A percentile compares a stretch with the other conserved stretches of the same genome.
These are phyloP conservation scores for Chlorella sp. DNA, from an alignment of 139 green algal genomes.

Conservation along the genomic window DNA sequence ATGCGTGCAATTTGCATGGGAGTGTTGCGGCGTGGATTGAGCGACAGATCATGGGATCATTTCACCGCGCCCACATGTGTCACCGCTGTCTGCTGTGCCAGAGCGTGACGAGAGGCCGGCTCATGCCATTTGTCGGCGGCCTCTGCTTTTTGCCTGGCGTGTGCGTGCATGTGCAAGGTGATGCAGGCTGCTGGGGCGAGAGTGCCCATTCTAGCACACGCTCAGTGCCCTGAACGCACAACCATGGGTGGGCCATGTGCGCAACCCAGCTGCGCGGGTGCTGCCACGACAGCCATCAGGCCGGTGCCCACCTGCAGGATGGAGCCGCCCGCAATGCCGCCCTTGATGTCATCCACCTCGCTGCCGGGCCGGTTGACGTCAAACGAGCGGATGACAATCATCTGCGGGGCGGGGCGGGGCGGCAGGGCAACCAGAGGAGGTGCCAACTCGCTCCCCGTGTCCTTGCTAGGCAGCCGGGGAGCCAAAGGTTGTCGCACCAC, in stretches of 20 bases:
- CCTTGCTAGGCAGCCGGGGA: no score
- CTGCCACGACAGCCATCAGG: background rate
- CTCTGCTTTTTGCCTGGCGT: conserved; percentile 55
- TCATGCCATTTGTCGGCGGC: conserved; percentile 46
- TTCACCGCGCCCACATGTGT: conserved; percentile 42
- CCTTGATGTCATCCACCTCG: conserved; percentile 96
- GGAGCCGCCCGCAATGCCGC: conserved; percentile 94
- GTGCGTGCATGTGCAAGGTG: background rate
- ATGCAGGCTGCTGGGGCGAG: background rate
- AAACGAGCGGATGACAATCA: conserved; percentile 99
- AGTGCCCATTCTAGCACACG: no score
- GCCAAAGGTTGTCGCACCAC: no score
- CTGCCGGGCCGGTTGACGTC: conserved; percentile 99
- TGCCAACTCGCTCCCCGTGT: no score
- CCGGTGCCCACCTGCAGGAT: conserved; percentile 88
- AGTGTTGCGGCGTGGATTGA: conserved; percentile 51
- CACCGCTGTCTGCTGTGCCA: conserved; percentile 36
- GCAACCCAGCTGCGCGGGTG: background rate
- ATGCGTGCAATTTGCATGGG: background rate
- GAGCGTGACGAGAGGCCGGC: conserved; percentile 48
- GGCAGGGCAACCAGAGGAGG: background rate
- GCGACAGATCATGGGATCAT: conserved; percentile 29
- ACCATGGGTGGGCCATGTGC: no score
- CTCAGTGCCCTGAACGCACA: no score
- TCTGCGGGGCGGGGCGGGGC: conserved; percentile 64